Base-by-base conservation (phyloP, 768 basidiomycete species). In the Lanmaoa pseudosensibilis region DNA sequence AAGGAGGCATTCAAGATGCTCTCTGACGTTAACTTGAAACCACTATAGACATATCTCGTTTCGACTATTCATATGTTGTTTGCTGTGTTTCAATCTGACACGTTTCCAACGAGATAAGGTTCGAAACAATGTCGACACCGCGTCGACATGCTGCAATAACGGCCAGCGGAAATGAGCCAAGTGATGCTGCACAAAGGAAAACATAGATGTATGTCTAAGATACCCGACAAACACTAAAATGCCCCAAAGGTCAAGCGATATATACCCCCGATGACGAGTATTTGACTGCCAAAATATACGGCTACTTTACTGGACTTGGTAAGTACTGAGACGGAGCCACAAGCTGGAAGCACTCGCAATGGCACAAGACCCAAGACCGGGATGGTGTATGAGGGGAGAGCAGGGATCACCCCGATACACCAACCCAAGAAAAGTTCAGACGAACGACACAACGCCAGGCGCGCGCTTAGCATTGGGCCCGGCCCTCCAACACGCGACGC, bases 1-100 rank as follows among this genome's bases (percentile, higher is more conserved):
- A 94, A 88, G 79, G 95, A 90, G 41, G 92, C 92, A 46, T 94
- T 94, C 74, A 92, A 88, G 74, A 92, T 83, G 18, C 75, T 94
- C 25, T 88, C 90, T 4, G 92, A 94, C 63, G 85, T 94, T 50
- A 88, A 81, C 65, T 69, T 94, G 64, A 91, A 89, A 71, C 80
- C 87, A 13, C 73, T 73, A 55, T 82, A 74, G 66, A 58, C 19
- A 5, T 54, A 23, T n/a, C 34, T 39, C n/a, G 12, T 49, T 37
- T 27, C 6, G 16, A 4, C 3, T 23, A 7, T 11, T 25, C 15
- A 10, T 33, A 4, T 45, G 23, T 41, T 16, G 25, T 52, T 27
- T 30, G n/a, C 23, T 32, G 30, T 45, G 39, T 41, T 49, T 61
- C 37, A 27, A 49, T 43, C 7, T 25, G 40, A 44, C 19, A 3